Base-by-base conservation (phyloP, 1,139 yeast species). In the Zhuliangozyma parablackwelliae region DNA sequence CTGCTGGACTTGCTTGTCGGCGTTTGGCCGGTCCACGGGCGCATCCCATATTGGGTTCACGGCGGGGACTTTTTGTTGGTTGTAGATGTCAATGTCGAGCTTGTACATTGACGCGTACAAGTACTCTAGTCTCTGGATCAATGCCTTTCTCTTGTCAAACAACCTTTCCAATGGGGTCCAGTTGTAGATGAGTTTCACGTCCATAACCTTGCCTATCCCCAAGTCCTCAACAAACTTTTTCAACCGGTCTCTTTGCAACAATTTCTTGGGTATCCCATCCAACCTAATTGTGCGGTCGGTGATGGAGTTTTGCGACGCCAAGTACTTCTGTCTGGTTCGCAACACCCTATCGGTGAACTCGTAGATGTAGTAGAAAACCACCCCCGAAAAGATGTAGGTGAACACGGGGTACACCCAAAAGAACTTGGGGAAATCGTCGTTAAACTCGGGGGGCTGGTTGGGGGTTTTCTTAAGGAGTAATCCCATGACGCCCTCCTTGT, bases 281-380 rank as follows among this genome's bases (percentile, higher is more conserved):
- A 92, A 60, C 41, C 94, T 68, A 38, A 92, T 85, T 0, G 98
- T 92, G 51, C 97, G 70, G 65, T 92, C 98, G 0, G 97, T 89
- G 38, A 92, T 77, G 6, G 96, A 83, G 56, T 86, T 84, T 56
- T 90, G 97, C 35, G 80, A 76, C 0, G 97, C 97, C 47, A 92
- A 65, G 54, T 86, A 86, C 46, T 72, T 69, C 56, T 92, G 98
- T 40, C 98, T 73, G 16, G 85, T 81, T 40, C 72, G 69, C 24
- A 90, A 82, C 29, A 92, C 88, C 40, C 73, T 67, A 42, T 73
- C 71, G 0, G 97, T 87, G 48, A 82, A 92, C 26, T 76, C 66
- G 48, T 80, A 72, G 39, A 90, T 58, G 48, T 79, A 72, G 44
- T 73, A 71, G 36, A 81, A 68, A 1, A 92, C 79, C 32, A 89